Percentiles rank a stretch among this genome's conserved stretches.
Evolutionary conservation across 169 alveolate species (phyloP).

Genomic region (Besnoitia besnoiti): DNA sequence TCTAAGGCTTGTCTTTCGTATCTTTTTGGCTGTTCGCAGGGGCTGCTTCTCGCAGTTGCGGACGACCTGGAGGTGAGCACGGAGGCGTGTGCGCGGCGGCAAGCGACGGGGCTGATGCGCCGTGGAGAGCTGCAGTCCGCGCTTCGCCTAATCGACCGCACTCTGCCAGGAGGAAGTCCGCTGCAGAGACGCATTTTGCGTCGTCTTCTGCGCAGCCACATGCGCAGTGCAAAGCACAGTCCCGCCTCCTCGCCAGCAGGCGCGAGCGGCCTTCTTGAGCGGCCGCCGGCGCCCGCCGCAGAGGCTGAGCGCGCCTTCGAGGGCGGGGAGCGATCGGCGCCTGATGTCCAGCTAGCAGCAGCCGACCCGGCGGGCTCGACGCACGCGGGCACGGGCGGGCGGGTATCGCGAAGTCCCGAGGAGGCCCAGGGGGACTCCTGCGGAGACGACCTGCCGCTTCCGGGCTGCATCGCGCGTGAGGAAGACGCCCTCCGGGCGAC

Average conservation of each 20-base stretch:
- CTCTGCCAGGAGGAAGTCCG: neutral
- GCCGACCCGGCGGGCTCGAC: neutral
- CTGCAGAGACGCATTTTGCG: neutral
- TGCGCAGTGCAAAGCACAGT: neutral
- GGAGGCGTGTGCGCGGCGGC: constrained; percentile 30
- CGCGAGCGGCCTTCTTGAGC: neutral
- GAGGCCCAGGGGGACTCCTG: neutral
- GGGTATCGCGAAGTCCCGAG: too few species aligned
- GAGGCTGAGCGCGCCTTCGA: too few species aligned
- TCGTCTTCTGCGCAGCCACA: neutral
- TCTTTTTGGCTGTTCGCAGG: constrained; percentile 22
- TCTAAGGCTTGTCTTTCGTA: too few species aligned
- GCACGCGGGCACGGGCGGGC: neutral
- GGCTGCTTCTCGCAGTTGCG: constrained; percentile 47
- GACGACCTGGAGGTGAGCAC: constrained; percentile 58
- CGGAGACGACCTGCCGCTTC: neutral
- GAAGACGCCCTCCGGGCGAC: constrained; percentile 23
- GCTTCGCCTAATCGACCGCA: constrained; percentile 32
- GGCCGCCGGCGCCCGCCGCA: too few species aligned
- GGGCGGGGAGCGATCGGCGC: too few species aligned
- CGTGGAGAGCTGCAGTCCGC: constrained; percentile 59
- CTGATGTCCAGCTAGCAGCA: neutral
- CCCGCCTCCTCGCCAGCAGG: neutral
- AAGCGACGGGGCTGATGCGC: constrained; percentile 17
- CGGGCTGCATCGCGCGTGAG: neutral